phyloP scores from a whole-genome alignment of 139 green algal species.

The Picochlorum sp. region DNA sequence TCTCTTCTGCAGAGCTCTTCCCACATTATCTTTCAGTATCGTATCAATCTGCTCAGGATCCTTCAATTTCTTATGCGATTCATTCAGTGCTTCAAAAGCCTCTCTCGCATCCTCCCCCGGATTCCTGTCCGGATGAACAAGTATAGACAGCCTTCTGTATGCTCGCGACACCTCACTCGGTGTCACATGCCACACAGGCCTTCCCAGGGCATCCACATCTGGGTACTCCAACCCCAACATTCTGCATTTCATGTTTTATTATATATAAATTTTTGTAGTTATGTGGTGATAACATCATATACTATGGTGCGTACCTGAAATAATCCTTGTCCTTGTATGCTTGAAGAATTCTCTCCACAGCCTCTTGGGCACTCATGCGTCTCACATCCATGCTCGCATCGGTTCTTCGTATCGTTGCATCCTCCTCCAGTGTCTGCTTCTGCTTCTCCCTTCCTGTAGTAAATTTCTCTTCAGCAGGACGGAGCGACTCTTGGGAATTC shows the following conservation, averaged over 20 bases:
- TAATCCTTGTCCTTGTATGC: slow-evolving; percentile 59
- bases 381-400: slow-evolving; percentile 5
- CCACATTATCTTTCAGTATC: slow-evolving; percentile 33
- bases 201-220: slow-evolving; percentile 55
- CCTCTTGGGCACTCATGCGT: slow-evolving; percentile 31
- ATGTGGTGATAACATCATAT: not conserved
- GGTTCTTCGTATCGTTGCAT: not conserved
- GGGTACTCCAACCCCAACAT: slow-evolving; percentile 53
- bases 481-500: no score
- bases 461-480: no score
- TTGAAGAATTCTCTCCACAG: slow-evolving; percentile 51
- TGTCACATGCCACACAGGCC: slow-evolving; percentile 41
- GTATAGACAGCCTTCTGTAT: slow-evolving; percentile 60
- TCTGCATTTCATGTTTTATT: not conserved
- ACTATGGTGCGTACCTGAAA: slow-evolving; percentile 31
- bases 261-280: not conserved
- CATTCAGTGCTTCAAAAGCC: slow-evolving; percentile 61
- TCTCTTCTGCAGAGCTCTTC: slow-evolving; percentile 18
- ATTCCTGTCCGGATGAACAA: slow-evolving; percentile 75
- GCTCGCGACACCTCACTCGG: slow-evolving; percentile 51
- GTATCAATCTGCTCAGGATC: slow-evolving; percentile 44
- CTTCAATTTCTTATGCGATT: slow-evolving; percentile 53
- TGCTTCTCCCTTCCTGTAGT: not conserved
- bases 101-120: slow-evolving; percentile 40
- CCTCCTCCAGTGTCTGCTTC: not conserved